Evolutionary conservation across 2,329 filamentous ascomycete species (phyloP).

Genomic region (Didymella pinodella): DNA sequence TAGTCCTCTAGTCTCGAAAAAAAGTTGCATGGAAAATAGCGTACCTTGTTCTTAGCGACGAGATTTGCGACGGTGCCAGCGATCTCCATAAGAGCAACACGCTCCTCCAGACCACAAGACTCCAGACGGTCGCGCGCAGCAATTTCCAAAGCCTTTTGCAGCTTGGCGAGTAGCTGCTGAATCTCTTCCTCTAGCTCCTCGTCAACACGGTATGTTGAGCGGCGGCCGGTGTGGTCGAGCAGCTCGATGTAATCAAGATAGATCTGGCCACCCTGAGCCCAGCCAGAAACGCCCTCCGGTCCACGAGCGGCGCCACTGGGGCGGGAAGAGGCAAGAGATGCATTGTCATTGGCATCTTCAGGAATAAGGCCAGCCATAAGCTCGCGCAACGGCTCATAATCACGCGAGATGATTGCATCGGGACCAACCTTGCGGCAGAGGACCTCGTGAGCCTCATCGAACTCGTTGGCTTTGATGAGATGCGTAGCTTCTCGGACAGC

Average conservation of each 20-base stretch:
- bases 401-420: conserved; percentile 78
- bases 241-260: conserved; percentile 71
- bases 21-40: conserved; percentile 8
- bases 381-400: conserved; percentile 73
- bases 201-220: conserved; percentile 41
- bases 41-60: conserved; percentile 58
- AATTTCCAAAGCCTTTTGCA: conserved; percentile 48
- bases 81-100: conserved; percentile 84
- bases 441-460: conserved; percentile 82
- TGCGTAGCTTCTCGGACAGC: conserved; percentile 68
- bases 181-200: conserved; percentile 45
- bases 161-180: conserved; percentile 40
- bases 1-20: conserved; percentile 38
- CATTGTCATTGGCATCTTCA: conserved; percentile 27
- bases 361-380: conserved; percentile 74
- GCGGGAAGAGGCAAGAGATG: conserved; percentile 19
- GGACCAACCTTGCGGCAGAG: conserved; percentile 84
- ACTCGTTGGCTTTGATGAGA: conserved; percentile 78
- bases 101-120: conserved; percentile 58
- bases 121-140: conserved; percentile 52
- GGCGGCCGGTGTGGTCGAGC: conserved; percentile 48
- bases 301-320: conserved; percentile 12
- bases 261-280: conserved; percentile 81
- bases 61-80: conserved; percentile 74
- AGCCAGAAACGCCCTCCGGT: conserved; percentile 66